Evolutionary conservation across 108 stramenopile genomes (phyloP).

Genomic region (Pseudonitzschia pungens): DNA sequence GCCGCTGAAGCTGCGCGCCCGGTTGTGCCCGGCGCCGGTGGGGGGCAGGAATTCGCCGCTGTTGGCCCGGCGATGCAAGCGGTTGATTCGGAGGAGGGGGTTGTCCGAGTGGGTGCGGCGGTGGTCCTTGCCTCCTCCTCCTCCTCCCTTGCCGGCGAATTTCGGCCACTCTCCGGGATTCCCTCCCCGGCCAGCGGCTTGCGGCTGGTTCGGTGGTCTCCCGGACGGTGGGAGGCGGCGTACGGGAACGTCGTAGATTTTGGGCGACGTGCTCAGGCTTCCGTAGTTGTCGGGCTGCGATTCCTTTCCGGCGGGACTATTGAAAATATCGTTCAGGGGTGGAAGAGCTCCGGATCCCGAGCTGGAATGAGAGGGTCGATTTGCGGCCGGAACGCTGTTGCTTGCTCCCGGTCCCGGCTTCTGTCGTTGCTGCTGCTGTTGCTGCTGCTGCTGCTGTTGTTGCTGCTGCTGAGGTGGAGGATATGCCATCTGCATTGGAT

Average conservation of each 20-base stretch:
- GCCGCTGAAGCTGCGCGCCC: constrained; percentile 16
- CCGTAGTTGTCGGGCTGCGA: constrained; percentile 16
- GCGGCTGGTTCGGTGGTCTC: background rate
- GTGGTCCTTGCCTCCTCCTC: too few relatives aligned
- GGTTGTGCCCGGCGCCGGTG: background rate
- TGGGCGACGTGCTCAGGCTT: constrained; percentile 10
- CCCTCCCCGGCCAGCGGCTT: background rate
- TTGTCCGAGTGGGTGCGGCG: constrained; percentile 28
- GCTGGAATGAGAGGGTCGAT: background rate
- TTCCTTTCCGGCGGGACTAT: constrained; percentile 4
- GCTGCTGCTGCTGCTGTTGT: constrained; percentile 4
- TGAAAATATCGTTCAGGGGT: constrained; percentile 6
- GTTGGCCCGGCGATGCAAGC: constrained; percentile 14
- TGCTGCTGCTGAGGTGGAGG: background rate
- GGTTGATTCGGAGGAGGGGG: constrained; percentile 7
- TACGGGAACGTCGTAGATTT: constrained; percentile 30
- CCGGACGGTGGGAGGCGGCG: background rate
- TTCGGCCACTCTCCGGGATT: background rate
- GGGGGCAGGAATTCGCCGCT: constrained; percentile 19
- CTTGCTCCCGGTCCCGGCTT: background rate
- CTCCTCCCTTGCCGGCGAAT: background rate
- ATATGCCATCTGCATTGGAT: background rate
- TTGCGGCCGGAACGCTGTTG: background rate
- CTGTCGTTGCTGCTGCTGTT: constrained; percentile 9
- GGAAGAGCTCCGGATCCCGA: constrained; percentile 3